Conservation (phyloP, 441 rosid species). For the Rhodomyrtus psidioides region DNA sequence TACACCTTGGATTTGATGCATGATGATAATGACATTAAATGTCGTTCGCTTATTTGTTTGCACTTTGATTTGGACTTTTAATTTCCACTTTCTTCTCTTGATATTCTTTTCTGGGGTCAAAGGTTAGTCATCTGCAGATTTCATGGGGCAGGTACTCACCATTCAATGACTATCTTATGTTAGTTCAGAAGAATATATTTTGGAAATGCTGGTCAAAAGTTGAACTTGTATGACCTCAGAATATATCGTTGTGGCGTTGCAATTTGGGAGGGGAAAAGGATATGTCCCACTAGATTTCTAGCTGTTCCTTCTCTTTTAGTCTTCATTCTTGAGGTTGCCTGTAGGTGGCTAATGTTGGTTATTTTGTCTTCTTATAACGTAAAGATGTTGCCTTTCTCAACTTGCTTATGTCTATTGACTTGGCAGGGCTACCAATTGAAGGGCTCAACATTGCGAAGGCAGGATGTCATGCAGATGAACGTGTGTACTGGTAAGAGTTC, state of each 20-base stretch:
- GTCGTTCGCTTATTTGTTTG: neutral
- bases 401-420: neutral
- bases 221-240: neutral
- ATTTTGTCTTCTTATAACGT: neutral
- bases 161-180: neutral
- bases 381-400: neutral
- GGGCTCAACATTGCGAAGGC: neutral
- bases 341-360: neutral
- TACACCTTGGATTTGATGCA: neutral
- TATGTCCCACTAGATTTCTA: neutral
- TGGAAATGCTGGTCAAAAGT: neutral
- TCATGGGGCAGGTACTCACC: neutral
- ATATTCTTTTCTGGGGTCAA: neutral
- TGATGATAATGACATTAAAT: neutral
- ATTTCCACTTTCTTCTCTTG: neutral
- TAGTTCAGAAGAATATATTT: neutral
- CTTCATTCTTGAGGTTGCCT: neutral
- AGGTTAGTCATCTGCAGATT: neutral
- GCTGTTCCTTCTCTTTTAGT: neutral
- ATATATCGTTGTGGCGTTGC: neutral
- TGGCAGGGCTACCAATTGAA: constrained; percentile 1
- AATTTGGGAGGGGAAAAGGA: neutral
- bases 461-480: constrained; percentile 3
- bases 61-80: neutral
- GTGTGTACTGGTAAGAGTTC: constrained; percentile 14